Conservation (phyloP, 257 asterid species). For the Solanum phureja region DNA sequence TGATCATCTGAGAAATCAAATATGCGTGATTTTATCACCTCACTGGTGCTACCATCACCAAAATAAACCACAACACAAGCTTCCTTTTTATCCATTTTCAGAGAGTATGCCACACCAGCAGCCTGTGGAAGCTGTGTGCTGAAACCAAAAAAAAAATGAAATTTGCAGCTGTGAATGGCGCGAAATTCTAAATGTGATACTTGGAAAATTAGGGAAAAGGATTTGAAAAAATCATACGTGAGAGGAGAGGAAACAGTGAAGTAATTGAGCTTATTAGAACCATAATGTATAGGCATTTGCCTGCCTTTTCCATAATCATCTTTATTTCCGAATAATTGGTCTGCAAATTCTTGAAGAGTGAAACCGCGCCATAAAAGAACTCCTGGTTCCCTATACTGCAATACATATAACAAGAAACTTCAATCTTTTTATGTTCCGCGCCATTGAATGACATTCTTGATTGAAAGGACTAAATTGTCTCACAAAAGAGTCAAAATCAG, state of each 20-base stretch:
- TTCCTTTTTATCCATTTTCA: conserved; percentile 71
- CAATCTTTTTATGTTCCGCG: neutral
- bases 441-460: neutral
- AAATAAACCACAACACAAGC: conserved; percentile 72
- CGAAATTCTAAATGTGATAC: neutral
- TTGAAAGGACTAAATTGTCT: too few relatives aligned
- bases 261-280: conserved; percentile 58
- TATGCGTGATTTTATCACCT: conserved; percentile 26
- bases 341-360: conserved; percentile 61
- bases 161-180: neutral
- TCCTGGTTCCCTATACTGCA: conserved; percentile 80
- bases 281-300: conserved; percentile 94
- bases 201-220: neutral
- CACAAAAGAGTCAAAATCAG: too few relatives aligned
- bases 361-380: conserved; percentile 85
- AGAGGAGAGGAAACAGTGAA: conserved; percentile 76
- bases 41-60: conserved; percentile 87
- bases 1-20: neutral
- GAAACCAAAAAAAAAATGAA: neutral
- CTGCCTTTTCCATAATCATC: conserved; percentile 70
- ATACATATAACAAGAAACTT: neutral
- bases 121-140: conserved; percentile 98
- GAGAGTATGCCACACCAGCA: conserved; percentile 89
- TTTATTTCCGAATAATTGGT: conserved; percentile 68
- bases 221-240: conserved; percentile 36